phyloP scores from a whole-genome alignment of 1,284 basidiomycete species.

The Tilletiopsis washingtonensis region DNA sequence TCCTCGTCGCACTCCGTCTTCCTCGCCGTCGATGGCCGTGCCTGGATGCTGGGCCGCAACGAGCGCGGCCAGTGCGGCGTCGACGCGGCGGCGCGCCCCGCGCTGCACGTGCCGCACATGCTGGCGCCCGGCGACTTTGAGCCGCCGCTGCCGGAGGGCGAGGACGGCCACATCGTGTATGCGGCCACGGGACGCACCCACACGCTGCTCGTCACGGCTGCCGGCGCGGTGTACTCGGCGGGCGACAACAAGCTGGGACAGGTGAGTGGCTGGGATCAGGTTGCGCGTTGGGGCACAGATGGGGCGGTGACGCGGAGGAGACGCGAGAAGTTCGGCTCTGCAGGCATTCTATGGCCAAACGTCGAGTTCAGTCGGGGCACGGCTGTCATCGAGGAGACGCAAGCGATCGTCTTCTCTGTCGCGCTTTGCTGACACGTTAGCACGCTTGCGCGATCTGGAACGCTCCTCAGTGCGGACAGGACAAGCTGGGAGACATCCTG shows the following conservation, averaged over 20 bases:
- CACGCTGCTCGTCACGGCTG: conserved; percentile 70
- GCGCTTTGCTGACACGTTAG: no score
- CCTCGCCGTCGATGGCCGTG: conserved; percentile 58
- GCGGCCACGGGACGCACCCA: conserved; percentile 77
- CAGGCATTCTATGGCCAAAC: no score
- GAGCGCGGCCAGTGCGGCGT: conserved; percentile 48
- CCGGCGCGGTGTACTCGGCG: conserved; percentile 72
- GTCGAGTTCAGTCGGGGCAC: no score
- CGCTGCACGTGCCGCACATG: conserved; percentile 2
- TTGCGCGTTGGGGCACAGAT: no score
- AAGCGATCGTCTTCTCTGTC: no score
- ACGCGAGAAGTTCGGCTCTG: no score
- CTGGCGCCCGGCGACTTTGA: conserved; percentile 48
- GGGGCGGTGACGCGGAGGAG: no score
- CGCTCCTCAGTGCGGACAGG: conserved; percentile 72
- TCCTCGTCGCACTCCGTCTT: conserved; percentile 27
- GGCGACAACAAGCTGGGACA: conserved; percentile 79
- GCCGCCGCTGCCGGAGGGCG: conserved; percentile 54
- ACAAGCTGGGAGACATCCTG: conserved; percentile 55
- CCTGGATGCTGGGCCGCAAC: conserved; percentile 80
- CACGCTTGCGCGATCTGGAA: no score
- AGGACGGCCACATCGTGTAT: conserved; percentile 62
- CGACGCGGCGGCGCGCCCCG: neutral
- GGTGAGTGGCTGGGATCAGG: conserved; percentile 48
- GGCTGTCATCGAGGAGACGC: no score